Conservation (phyloP, 371 early-diverging fungal species). For the Haplosporangium sp. region DNA sequence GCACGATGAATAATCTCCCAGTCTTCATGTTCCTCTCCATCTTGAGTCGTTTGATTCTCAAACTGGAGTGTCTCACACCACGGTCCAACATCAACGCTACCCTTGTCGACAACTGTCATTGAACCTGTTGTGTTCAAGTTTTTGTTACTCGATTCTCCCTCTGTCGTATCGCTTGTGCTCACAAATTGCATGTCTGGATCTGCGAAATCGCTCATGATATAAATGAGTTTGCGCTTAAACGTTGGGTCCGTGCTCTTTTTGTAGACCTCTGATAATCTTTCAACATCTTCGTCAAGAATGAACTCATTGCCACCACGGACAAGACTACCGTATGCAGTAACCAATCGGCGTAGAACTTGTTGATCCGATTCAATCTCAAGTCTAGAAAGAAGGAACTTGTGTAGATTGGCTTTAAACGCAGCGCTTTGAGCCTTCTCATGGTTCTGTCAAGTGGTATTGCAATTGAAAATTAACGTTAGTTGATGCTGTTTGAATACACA, state of each 20-base stretch:
- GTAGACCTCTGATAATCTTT: slow-evolving; percentile 41
- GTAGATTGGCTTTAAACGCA: slow-evolving; percentile 40
- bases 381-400: slow-evolving; percentile 50
- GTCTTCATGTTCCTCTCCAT: slow-evolving; percentile 15
- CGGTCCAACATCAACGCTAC: slow-evolving; percentile 33
- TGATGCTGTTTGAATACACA: background rate
- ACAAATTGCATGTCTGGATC: slow-evolving; percentile 56
- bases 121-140: background rate
- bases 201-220: slow-evolving; percentile 55
- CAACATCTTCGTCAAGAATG: slow-evolving; percentile 54
- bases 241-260: slow-evolving; percentile 18
- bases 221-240: slow-evolving; percentile 49
- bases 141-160: no score
- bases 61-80: slow-evolving; percentile 48
- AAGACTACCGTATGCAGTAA: slow-evolving; percentile 64
- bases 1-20: slow-evolving; percentile 37
- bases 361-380: slow-evolving; percentile 53
- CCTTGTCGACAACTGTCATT: background rate
- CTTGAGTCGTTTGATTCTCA: slow-evolving; percentile 2
- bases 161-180: background rate
- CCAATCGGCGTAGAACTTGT: slow-evolving; percentile 55
- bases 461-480: slow-evolving; percentile 11
- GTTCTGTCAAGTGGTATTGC: slow-evolving; percentile 55
- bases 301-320: slow-evolving; percentile 60
- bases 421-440: slow-evolving; percentile 59